Evolutionary conservation across 1,284 basidiomycete species (phyloP), one percentile per base, ranked within the genome.

Genomic region (Leucoagaricus sp.): DNA sequence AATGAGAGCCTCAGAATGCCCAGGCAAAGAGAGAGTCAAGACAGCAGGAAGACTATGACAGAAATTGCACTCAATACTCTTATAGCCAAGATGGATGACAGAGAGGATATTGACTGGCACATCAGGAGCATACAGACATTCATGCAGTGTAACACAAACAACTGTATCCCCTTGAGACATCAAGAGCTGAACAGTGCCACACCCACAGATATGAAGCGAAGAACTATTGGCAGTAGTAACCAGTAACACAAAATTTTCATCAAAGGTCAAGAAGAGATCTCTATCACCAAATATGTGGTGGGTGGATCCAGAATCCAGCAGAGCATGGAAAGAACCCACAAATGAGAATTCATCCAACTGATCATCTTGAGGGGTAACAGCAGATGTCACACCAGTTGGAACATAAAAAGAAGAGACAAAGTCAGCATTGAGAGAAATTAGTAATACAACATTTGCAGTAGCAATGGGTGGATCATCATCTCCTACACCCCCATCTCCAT

Each of bases 261-360:
- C 19, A 4, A 48, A 34, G 1, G 29, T n/a, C 2, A 15, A n/a
- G 15, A 48, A 48, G 6, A 48, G 17, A n/a, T 34, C 29, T 2
- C 28, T 3, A 21, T 48, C 46, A 15, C 13, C 2, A 31, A 48
- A 34, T 4, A 48, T 33, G 17, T 48, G 46, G 29, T 48, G 28
- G 2, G 29, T 48, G 6, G 46, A 48, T n/a, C 46, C 46, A 48
- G 46, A 48, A 19, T 48, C 46, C 6, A 48, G 29, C 19, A 48
- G 12, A 6, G 28, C 46, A 15, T 48, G 23, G 21, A 48, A 48
- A 4, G n/a, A 2, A 3, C 46, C 46, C 8, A n/a, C 2, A 19
- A 48, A 48, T 6, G n/a, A 33, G 3, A n/a, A 8, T 17, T 31
- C n/a, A n/a, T 31, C 5, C n/a, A 17, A 33, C 15, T 12, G 9